Evolutionary conservation across 805 yeast genomes (phyloP), one percentile per base, ranked within the genome.

Genomic region (Kluyveromyces starmeri): DNA sequence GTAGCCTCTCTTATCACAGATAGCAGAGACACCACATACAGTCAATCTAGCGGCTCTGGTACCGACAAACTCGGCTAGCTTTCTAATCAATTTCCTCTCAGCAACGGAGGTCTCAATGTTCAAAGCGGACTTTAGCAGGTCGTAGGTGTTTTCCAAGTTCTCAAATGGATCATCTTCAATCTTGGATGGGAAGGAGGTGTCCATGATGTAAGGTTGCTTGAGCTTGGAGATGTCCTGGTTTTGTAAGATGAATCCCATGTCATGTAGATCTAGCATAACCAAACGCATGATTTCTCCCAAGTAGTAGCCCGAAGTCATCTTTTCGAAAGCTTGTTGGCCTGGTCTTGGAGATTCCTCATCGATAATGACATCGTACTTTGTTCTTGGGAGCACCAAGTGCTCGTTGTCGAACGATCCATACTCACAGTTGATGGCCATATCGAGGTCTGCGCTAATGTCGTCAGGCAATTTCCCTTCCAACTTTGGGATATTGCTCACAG

Each of bases 341-440:
- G 96, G 96, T 65, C 96, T 80, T 51, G 97, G 97, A 26, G 94
- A 81, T 53, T 82, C 80, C 19, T 62, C 67, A 61, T 89, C 97
- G 45, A 89, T 79, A 45, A 66, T 69, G 36, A 78, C 55, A 61
- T 89, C 98, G 60, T 76, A 89, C 59, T 78, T 79, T 46, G 94
- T 88, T 65, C 96, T 76, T 55, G 97, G 97, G 49, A 89, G 71
- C 22, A 78, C 73, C 7, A 47, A 39, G 53, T 81, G 94, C 62
- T 85, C 96, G 57, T 85, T 88, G 61, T 89, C 97, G 58, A 89
- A 89, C 5, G 96, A 89, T 53, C 98, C 97, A 66, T 89, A 89
- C 67, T 89, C 98, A 70, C 96, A 86, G 71, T 89, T 89, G 60
- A 89, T 89, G 36, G 96, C 96, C 94, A 89, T 88, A 43, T 80